A percentile compares a stretch with the other conserved stretches of the same genome.
Conservation (phyloP, 164 flowering plant species). For the Buxus sempervirens region DNA sequence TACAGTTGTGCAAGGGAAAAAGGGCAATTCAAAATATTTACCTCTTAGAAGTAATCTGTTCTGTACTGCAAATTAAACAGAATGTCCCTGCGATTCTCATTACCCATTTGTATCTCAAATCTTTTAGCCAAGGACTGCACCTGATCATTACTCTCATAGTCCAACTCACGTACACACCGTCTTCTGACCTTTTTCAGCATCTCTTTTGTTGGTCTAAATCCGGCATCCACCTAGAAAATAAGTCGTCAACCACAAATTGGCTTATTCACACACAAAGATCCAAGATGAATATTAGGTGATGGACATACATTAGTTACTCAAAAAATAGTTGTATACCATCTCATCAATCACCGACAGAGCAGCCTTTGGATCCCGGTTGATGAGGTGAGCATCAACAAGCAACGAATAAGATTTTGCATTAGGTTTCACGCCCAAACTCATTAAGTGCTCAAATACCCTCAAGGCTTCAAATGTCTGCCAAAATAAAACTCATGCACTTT, state of each 20-base stretch:
- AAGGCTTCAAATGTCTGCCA: slow-evolving; percentile 87
- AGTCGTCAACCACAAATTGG: not conserved
- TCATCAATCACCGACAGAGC: slow-evolving; percentile 67
- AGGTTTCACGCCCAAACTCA: slow-evolving; percentile 71
- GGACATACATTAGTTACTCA: not conserved
- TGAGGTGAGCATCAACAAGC: slow-evolving; percentile 88
- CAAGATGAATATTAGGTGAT: not conserved
- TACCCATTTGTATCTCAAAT: slow-evolving; percentile 55
- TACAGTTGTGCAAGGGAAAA: no score
- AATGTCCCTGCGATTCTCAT: slow-evolving; percentile 59
- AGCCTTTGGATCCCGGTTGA: slow-evolving; percentile 69
- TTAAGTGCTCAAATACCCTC: slow-evolving; percentile 75
- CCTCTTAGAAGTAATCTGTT: slow-evolving; percentile 48
- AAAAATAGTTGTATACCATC: slow-evolving; percentile 50
- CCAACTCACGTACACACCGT: slow-evolving; percentile 74
- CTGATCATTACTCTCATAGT: slow-evolving; percentile 53
- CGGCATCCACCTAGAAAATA: slow-evolving; percentile 60
- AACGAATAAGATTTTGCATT: slow-evolving; percentile 71
- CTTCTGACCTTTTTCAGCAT: slow-evolving; percentile 74
- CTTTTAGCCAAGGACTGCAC: slow-evolving; percentile 49
- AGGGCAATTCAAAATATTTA: slow-evolving; percentile 15
- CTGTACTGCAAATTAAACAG: slow-evolving; percentile 65
- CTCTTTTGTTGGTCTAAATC: slow-evolving; percentile 66
- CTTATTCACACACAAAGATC: not conserved
- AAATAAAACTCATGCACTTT: not conserved